These are phyloP conservation scores for Lactarius hatsudake DNA, from an alignment of 768 basidiomycete genomes.

Conservation along the genomic window DNA sequence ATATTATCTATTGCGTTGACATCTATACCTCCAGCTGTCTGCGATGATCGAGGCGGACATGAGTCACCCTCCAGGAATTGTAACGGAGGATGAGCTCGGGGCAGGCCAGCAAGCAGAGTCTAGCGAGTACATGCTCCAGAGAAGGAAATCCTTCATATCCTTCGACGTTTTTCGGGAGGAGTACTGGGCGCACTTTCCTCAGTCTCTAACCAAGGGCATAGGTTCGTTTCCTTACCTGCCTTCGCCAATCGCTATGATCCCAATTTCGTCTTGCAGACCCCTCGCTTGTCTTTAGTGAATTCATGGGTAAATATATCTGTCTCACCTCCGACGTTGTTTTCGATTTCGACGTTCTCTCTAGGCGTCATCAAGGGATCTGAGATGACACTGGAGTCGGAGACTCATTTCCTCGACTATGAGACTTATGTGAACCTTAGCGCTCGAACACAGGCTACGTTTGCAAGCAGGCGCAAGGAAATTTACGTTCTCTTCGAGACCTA, in stretches of 20 bases:
- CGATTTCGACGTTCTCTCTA: conserved; percentile 7
- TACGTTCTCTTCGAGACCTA: conserved; percentile 51
- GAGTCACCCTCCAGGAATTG: not conserved
- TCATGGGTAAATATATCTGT: conserved; percentile 46
- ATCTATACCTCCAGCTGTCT: conserved; percentile 40
- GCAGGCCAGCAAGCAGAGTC: not conserved
- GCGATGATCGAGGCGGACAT: conserved; percentile 50
- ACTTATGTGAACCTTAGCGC: conserved; percentile 39
- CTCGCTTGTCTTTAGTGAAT: conserved; percentile 60
- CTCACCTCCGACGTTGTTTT: no score
- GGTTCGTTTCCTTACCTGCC: conserved; percentile 38
- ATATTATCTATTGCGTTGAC: not conserved
- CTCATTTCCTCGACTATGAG: conserved; percentile 18
- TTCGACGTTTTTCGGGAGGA: conserved; percentile 46
- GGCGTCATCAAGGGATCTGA: conserved; percentile 72
- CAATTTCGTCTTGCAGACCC: conserved; percentile 45
- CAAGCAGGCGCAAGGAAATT: conserved; percentile 51
- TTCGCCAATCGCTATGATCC: not conserved
- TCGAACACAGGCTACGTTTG: conserved; percentile 54
- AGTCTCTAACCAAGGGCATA: conserved; percentile 51
- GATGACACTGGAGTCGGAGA: conserved; percentile 36
- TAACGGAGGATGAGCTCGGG: not conserved
- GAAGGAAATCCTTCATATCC: conserved; percentile 35
- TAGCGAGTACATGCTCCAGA: conserved; percentile 22
- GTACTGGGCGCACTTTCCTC: conserved; percentile 65